These are phyloP conservation scores for Neurospora sp. DNA, from an alignment of 2,329 filamentous ascomycete species.

Conservation along the genomic window DNA sequence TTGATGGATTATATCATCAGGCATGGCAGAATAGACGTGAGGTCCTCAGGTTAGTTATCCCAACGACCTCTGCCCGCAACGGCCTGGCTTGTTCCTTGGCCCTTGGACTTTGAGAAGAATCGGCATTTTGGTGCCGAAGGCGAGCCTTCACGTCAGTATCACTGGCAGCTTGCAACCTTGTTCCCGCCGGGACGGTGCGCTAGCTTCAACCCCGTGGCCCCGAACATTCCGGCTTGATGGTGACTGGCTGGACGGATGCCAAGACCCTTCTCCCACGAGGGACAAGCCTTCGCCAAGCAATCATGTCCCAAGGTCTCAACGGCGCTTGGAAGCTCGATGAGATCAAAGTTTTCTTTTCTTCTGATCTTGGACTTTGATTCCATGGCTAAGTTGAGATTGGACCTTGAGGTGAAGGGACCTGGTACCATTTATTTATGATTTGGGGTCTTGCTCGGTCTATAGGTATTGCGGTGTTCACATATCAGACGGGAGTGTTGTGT, in stretches of 20 bases:
- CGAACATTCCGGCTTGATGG: background rate
- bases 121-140: background rate
- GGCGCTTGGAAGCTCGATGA: constrained; percentile 7
- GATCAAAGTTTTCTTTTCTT: background rate
- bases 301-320: constrained; percentile 1
- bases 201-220: background rate
- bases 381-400: no score
- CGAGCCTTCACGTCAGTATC: background rate
- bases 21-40: background rate
- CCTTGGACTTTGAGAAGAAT: background rate
- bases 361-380: background rate
- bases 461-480: background rate
- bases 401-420: no score
- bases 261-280: constrained; percentile 9
- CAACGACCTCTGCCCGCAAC: background rate
- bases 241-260: constrained; percentile 2
- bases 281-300: constrained; percentile 16
- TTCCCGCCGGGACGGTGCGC: background rate
- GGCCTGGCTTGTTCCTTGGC: background rate
- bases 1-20: background rate
- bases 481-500: background rate
- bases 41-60: background rate
- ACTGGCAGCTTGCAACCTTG: background rate
- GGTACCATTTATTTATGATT: background rate
- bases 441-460: background rate